Evolutionary conservation across 208 protist genomes (phyloP), one percentile per base, ranked within the genome.

Genomic region (Vickermania ingenoplastis): DNA sequence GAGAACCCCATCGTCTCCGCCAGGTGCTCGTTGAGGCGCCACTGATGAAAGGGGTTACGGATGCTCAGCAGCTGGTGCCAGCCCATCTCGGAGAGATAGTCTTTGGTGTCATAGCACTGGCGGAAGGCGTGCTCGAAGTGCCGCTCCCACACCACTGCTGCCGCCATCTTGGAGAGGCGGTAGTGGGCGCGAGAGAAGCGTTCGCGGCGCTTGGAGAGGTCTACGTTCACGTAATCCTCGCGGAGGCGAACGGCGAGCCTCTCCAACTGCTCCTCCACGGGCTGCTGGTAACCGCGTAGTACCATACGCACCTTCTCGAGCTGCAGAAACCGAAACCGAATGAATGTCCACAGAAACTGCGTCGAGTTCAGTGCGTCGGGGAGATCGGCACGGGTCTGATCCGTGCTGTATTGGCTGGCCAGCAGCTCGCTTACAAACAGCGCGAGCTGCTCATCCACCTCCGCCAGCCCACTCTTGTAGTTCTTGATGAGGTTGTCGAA

Each of bases 61-160:
- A 95, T 76, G 55, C 69, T 69, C n/a, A 95, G 64, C 58, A 95
- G 67, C 45, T 85, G 81, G 54, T 93, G 85, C 86, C 89, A 95
- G 31, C 89, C 89, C 48, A 75, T 62, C 59, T 95, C 84, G 30
- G 67, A 73, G 7, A 91, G 75, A 54, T 76, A 86, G 69, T 95
- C 84, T 31, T 75, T 75, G 25, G 67, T 71, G 31, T 81, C 69
- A 48, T 86, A 59, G 60, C 72, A 83, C 23, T 77, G 58, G 30
- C 80, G 74, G 26, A 92, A 67, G 24, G 73, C 63, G 21, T 80
- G 58, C 2, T 73, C 65, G 49, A 95, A 57, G 14, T 78, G 75
- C 30, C 67, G 61, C 65, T 91, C 84, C 77, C 84, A 91, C 62
- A 91, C 54, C 2, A 95, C 76, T 50, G 78, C 75, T 2, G 69